Evolutionary conservation across 202 grass and related monocot genomes (phyloP), one percentile per base, ranked within the genome.

Genomic region (Eragrostis tef): DNA sequence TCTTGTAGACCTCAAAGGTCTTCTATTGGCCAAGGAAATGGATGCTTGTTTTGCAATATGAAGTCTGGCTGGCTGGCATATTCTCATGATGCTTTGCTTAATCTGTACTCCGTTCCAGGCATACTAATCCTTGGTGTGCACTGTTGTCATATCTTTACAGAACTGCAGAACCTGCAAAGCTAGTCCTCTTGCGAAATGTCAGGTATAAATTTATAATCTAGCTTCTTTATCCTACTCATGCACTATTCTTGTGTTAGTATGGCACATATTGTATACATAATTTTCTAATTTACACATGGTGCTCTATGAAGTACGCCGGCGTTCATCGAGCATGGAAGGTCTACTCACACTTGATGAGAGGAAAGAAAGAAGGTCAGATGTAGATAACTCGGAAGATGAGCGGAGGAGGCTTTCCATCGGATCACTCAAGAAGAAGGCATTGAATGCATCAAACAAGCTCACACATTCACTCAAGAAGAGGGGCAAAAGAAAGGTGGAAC

Each of bases 321-420:
- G 50, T 17, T 90, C 87, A 67, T 53, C 89, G 29, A 92, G 83
- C 67, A 43, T 81, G 72, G 96, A 98, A 84, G 87, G 80, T 11
- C n/a, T 91, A 12, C 69, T 91, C 25, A 60, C 25, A 7, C 51
- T 85, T 7, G 92, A 98, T 0, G 96, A 93, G 60, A 88, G 87
- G 74, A 95, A 89, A 81, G 95, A 91, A 50, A 77, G 83, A 47
- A 93, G 87, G 73, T 94, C 96, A 16, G 92, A 90, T 43, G 85
- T 93, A 34, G 96, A 98, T 52, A 95, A 93, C 76, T 95, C 96
- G 0, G 96, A 98, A 83, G 96, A 98, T 19, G 96, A 98, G 64
- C 81, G 92, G 63, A 93, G 90, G 70, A 81, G 92, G 42, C 56
- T 95, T 52, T 93, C 90, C 9, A 94, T 98, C 2, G 96, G 90